Evolutionary conservation across 805 yeast species (phyloP).

Genomic region (Alloascoidea hylecoeti): DNA sequence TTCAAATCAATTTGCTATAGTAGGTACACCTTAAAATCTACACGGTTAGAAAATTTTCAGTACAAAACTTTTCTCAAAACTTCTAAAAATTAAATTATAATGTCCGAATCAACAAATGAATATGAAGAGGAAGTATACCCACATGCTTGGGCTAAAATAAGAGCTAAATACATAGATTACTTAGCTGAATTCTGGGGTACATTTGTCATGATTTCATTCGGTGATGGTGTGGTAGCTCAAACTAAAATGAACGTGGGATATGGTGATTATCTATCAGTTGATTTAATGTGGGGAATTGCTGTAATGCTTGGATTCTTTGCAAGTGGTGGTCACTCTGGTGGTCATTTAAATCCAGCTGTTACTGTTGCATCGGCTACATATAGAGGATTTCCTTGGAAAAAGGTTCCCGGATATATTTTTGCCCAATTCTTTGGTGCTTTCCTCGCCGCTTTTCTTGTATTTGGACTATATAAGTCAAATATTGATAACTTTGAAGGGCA

Average conservation of each 20-base stretch:
- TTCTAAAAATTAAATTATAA: too few relatives aligned
- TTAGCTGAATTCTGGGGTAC: slow-evolving; percentile 40
- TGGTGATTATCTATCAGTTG: slow-evolving; percentile 28
- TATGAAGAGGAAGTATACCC: too few relatives aligned
- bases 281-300: slow-evolving; percentile 40
- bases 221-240: slow-evolving; percentile 36
- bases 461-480: slow-evolving; percentile 28
- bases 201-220: slow-evolving; percentile 27
- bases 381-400: slow-evolving; percentile 36
- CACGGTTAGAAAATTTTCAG: too few relatives aligned
- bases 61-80: too few relatives aligned
- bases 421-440: slow-evolving; percentile 37
- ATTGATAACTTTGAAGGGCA: slow-evolving; percentile 19
- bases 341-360: slow-evolving; percentile 42
- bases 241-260: slow-evolving; percentile 21
- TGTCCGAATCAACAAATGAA: too few relatives aligned
- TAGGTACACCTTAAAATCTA: too few relatives aligned
- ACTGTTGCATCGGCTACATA: slow-evolving; percentile 31
- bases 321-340: slow-evolving; percentile 44
- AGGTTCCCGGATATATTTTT: slow-evolving; percentile 27
- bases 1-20: too few relatives aligned
- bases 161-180: slow-evolving; percentile 26
- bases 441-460: slow-evolving; percentile 29
- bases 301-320: slow-evolving; percentile 34
- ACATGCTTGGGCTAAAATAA: slow-evolving; percentile 10